Percentiles rank a stretch among this genome's conserved stretches.
Conservation (phyloP, 2,329 filamentous ascomycete genomes). For the Claviceps purpurea region DNA sequence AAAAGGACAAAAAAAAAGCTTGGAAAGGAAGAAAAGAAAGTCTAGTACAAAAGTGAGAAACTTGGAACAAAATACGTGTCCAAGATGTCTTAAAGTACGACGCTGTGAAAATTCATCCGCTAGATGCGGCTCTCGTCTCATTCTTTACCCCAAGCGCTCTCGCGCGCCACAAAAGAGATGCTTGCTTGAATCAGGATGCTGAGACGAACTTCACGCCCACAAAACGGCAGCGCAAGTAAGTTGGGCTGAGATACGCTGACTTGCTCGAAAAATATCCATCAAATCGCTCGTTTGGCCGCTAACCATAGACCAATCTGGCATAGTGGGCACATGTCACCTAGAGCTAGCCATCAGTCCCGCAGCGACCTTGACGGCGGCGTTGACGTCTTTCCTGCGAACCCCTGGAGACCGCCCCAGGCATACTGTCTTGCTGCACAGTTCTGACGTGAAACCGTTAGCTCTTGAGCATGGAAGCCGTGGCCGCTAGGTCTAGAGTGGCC, state of each 20-base stretch:
- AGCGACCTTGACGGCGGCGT: slow-evolving; percentile 18
- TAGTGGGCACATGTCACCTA: neutral
- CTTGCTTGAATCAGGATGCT: too few relatives aligned
- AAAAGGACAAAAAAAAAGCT: neutral
- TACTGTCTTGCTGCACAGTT: slow-evolving; percentile 21
- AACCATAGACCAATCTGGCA: neutral
- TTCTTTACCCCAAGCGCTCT: too few relatives aligned
- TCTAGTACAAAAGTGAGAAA: too few relatives aligned
- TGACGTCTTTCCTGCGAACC: slow-evolving; percentile 24
- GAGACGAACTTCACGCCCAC: too few relatives aligned
- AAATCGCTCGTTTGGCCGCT: neutral
- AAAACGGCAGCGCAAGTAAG: too few relatives aligned
- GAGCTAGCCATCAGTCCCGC: slow-evolving; percentile 7
- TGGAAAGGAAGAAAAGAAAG: neutral
- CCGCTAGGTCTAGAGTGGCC: too few relatives aligned
- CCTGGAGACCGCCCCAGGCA: slow-evolving; percentile 27
- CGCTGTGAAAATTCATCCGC: too few relatives aligned
- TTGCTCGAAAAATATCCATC: neutral
- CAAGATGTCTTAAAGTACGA: too few relatives aligned
- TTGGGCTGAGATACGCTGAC: too few relatives aligned
- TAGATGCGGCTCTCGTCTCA: too few relatives aligned
- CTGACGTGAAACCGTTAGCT: slow-evolving; percentile 11
- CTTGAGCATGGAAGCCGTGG: neutral
- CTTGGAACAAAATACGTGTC: too few relatives aligned
- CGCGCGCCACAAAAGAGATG: too few relatives aligned